These are phyloP conservation scores for Colletotrichum orbiculare DNA, from an alignment of 2,329 filamentous ascomycete genomes.

Conservation along the genomic window DNA sequence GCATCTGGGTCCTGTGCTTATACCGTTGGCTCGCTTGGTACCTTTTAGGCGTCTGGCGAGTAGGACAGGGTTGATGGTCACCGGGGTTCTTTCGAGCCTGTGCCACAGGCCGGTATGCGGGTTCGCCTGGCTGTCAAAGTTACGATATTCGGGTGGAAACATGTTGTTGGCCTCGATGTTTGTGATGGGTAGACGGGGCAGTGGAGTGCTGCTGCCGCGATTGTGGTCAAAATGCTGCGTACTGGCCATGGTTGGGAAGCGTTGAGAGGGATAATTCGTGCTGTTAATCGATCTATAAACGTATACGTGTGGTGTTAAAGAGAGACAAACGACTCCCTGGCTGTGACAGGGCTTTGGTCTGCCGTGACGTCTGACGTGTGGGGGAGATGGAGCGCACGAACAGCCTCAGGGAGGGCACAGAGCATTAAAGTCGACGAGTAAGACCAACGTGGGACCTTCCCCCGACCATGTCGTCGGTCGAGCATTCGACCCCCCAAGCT, in stretches of 20 bases:
- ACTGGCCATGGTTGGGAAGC: slow-evolving; percentile 10
- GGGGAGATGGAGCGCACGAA: no score
- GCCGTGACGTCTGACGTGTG: slow-evolving; percentile 1
- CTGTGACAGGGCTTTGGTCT: slow-evolving; percentile 13
- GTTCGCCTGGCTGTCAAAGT: slow-evolving; percentile 19
- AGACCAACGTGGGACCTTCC: no score
- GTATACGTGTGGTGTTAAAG: neutral
- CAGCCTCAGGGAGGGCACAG: no score
- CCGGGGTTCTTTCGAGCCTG: neutral
- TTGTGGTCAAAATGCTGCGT: slow-evolving; percentile 1
- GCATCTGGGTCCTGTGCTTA: neutral
- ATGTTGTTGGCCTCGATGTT: slow-evolving; percentile 9
- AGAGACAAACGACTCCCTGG: slow-evolving; percentile 20
- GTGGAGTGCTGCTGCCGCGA: slow-evolving; percentile 16
- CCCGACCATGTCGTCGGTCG: no score
- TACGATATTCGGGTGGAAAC: slow-evolving; percentile 10
- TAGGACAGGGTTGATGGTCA: neutral
- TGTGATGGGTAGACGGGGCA: slow-evolving; percentile 11
- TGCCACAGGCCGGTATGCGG: slow-evolving; percentile 5
- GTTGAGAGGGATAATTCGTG: slow-evolving; percentile 12
- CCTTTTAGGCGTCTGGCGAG: neutral
- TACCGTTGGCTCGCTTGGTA: neutral
- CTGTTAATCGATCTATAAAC: slow-evolving; percentile 16
- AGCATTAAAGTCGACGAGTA: no score
- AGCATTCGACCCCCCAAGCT: no score